phyloP scores from a whole-genome alignment of 148 eudicot genomes.

The Vaccinium vitisidaea region DNA sequence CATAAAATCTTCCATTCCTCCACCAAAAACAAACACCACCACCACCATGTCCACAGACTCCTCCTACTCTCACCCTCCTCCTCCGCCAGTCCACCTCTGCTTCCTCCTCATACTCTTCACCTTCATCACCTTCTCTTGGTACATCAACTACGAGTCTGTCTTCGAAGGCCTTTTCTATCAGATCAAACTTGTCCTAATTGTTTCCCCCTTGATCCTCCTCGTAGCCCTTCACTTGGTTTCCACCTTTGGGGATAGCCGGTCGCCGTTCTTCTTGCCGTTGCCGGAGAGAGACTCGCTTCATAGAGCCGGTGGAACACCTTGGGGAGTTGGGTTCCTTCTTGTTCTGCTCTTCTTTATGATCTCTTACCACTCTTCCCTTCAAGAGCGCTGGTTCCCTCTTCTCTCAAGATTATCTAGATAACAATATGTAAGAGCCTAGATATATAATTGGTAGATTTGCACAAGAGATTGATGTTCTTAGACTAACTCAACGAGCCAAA shows the following conservation, averaged over 20 bases:
- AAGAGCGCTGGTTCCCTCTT: constrained; percentile 58
- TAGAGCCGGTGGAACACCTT: constrained; percentile 53
- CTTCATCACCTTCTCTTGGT: constrained; percentile 62
- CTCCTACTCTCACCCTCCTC: constrained; percentile 22
- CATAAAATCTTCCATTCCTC: not conserved
- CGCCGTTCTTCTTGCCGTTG: constrained; percentile 31
- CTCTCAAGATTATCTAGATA: constrained; percentile 19
- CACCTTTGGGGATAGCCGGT: constrained; percentile 16
- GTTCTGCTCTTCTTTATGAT: constrained; percentile 60
- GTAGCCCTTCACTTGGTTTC: constrained; percentile 44
- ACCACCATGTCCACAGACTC: constrained; percentile 9
- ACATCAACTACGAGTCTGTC: constrained; percentile 41
- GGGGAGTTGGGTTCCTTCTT: constrained; percentile 62
- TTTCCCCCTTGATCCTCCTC: constrained; percentile 51
- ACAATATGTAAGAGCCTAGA: too few species aligned
- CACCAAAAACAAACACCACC: not conserved
- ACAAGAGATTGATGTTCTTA: too few species aligned
- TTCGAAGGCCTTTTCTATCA: constrained; percentile 47
- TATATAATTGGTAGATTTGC: not conserved
- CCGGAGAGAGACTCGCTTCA: constrained; percentile 52
- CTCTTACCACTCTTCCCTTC: constrained; percentile 50
- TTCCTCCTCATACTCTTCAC: constrained; percentile 44
- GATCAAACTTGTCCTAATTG: constrained; percentile 45
- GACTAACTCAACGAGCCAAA: not conserved
- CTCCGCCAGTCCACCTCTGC: constrained; percentile 39